phyloP scores from a whole-genome alignment of 1,284 basidiomycete species.

The Ustilago curta region DNA sequence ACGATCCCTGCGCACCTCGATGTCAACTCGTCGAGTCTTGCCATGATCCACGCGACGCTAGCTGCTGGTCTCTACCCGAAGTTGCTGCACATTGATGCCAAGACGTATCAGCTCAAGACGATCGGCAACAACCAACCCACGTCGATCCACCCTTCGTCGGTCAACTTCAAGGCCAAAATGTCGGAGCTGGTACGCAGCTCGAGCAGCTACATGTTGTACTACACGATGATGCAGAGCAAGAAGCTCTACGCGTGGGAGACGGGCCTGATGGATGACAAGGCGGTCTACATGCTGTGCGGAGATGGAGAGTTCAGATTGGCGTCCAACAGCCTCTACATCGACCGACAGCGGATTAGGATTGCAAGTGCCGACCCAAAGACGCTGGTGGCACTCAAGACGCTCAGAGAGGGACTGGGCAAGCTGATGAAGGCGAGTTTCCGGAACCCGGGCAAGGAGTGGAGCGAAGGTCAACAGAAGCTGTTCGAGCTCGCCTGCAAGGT shows the following conservation, averaged over 20 bases:
- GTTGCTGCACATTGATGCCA: constrained; percentile 79
- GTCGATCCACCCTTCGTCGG: constrained; percentile 84
- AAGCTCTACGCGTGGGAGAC: constrained; percentile 96
- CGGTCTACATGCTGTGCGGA: constrained; percentile 87
- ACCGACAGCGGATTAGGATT: constrained; percentile 84
- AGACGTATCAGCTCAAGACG: constrained; percentile 77
- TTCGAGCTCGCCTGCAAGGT: constrained; percentile 72
- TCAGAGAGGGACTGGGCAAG: constrained; percentile 78
- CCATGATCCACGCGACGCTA: constrained; percentile 84
- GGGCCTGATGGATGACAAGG: constrained; percentile 85
- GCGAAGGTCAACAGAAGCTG: constrained; percentile 77
- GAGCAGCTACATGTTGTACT: constrained; percentile 54
- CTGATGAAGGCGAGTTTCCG: constrained; percentile 74
- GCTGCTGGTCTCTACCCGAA: constrained; percentile 92
- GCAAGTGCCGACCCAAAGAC: constrained; percentile 76
- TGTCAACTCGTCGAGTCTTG: constrained; percentile 75
- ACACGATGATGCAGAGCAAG: constrained; percentile 81
- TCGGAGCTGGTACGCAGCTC: constrained; percentile 32
- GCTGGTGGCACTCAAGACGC: constrained; percentile 81
- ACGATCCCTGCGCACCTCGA: constrained; percentile 78
- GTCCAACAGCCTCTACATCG: constrained; percentile 80
- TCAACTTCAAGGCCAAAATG: constrained; percentile 58
- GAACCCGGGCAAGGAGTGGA: constrained; percentile 75
- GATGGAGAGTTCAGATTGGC: constrained; percentile 89
- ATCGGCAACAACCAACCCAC: constrained; percentile 87